Percentiles rank a stretch among this genome's conserved stretches.
Conservation (phyloP, 768 basidiomycete species). For the Suillus americanus region DNA sequence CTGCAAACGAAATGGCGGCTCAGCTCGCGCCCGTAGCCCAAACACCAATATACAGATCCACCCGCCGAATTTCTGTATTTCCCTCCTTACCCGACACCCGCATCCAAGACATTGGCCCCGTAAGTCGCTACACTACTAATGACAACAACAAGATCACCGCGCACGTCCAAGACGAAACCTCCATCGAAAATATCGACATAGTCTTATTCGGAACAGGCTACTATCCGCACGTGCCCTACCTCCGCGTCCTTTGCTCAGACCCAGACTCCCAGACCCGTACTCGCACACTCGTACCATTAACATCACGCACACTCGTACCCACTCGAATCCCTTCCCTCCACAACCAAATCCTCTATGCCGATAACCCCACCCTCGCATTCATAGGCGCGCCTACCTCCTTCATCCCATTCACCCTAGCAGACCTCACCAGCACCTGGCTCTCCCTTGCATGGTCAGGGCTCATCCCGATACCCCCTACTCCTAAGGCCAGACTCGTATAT, state of each 20-base stretch:
- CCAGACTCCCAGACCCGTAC: not conserved
- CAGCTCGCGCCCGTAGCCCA: slow-evolving; percentile 40
- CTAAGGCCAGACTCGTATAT: slow-evolving; percentile 34
- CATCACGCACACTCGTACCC: slow-evolving; percentile 27
- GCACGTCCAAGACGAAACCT: slow-evolving; percentile 37
- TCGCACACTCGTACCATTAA: slow-evolving; percentile 26
- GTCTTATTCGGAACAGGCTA: slow-evolving; percentile 52
- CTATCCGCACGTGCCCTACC: slow-evolving; percentile 39
- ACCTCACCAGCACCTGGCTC: slow-evolving; percentile 51
- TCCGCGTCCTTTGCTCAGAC: slow-evolving; percentile 30
- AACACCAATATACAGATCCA: slow-evolving; percentile 46
- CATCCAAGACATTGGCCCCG: slow-evolving; percentile 44
- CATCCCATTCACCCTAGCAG: slow-evolving; percentile 49
- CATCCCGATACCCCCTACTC: slow-evolving; percentile 34
- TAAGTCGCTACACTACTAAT: slow-evolving; percentile 32
- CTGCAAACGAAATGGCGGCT: slow-evolving; percentile 51
- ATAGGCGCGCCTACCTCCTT: slow-evolving; percentile 42
- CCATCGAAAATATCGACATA: slow-evolving; percentile 39
- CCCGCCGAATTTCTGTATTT: slow-evolving; percentile 43
- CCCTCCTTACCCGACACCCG: slow-evolving; percentile 41
- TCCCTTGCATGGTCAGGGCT: slow-evolving; percentile 39
- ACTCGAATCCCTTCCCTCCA: slow-evolving; percentile 45
- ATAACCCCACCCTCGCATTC: slow-evolving; percentile 48
- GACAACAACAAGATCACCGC: slow-evolving; percentile 30
- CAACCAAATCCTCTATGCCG: slow-evolving; percentile 45